Evolutionary conservation across 2,329 filamentous ascomycete species (phyloP), one percentile per base, ranked within the genome.

Genomic region (Ophiocordyceps robertsii): DNA sequence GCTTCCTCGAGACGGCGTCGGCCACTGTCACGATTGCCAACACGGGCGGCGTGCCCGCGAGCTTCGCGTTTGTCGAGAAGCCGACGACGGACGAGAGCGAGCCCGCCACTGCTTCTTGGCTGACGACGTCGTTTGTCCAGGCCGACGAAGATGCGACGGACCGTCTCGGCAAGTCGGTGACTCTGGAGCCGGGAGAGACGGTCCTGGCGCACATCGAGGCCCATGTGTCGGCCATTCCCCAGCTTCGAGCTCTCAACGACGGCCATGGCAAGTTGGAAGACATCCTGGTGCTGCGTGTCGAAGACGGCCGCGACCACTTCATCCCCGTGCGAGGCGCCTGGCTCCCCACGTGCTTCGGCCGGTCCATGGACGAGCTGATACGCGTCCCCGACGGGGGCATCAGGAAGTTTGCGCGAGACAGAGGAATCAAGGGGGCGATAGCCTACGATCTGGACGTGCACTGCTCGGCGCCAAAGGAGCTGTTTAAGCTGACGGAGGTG

Each of bases 221-320:
- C 1, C 70, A 78, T 35, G 70, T 96, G 10, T 71, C 73, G 4
- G 73, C 78, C 37, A 60, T 85, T 4, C 60, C 70, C 0, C 72
- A 82, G 16, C 77, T 86, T 0, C 77, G 75, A 16, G 65, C 71
- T 2, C 69, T 98, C 32, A 96, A 96, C 50, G 70, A 82, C 42
- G 77, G 75, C 14, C 67, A 70, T 2, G 58, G 68, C 4, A 67
- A 66, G 8, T 66, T 98, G 0, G 90, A 96, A 47, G 88, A 96
- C 49, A 80, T 98, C 3, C 68, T 98, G 8, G 82, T 98, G 2
- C 70, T 98, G 9, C 80, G 88, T 1, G 84, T 98, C 6, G 72
- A 78, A 11, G 77, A 82, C 41, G 93, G 93, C 1, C 75, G 88
- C 39, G 92, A 98, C 53, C 84, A 96, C 56, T 98, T 98, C 56